Conservation (phyloP, 2,329 filamentous ascomycete species). For the Torrubiellomyces zombiae region DNA sequence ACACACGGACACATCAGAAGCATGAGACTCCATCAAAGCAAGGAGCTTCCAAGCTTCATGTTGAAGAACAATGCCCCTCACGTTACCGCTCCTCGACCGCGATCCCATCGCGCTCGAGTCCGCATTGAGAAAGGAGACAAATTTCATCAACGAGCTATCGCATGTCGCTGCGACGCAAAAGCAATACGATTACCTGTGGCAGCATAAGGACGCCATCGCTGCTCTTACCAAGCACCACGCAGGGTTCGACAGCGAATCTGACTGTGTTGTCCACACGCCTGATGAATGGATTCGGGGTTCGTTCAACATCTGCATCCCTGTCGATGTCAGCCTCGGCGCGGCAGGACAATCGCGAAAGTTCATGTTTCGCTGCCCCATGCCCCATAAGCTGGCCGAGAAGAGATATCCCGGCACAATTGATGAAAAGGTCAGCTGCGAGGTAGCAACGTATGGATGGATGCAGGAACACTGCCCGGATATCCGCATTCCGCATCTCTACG, state of each 20-base stretch:
- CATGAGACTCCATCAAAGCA: too few species aligned
- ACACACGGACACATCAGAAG: too few species aligned
- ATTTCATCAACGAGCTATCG: too few species aligned
- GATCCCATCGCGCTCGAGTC: too few species aligned
- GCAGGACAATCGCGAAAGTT: slow-evolving; percentile 9
- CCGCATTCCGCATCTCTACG: slow-evolving; percentile 10
- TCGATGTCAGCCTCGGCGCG: slow-evolving; percentile 11
- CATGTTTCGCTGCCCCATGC: slow-evolving; percentile 15
- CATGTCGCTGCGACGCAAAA: slow-evolving; percentile 1
- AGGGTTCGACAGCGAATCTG: slow-evolving; percentile 8
- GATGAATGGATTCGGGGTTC: slow-evolving; percentile 15
- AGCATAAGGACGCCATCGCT: slow-evolving; percentile 6
- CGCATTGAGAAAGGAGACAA: too few species aligned
- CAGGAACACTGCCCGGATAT: slow-evolving; percentile 11
- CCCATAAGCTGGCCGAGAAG: slow-evolving; percentile 20
- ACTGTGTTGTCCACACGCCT: slow-evolving; percentile 9
- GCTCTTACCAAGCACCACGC: slow-evolving; percentile 10
- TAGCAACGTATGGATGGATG: slow-evolving; percentile 11
- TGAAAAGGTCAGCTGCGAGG: slow-evolving; percentile 22
- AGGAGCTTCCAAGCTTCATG: too few species aligned
- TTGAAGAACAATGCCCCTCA: too few species aligned
- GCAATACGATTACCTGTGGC: slow-evolving; percentile 2
- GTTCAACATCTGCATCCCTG: slow-evolving; percentile 18
- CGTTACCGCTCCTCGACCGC: too few species aligned
- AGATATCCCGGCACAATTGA: slow-evolving; percentile 21